These are phyloP conservation scores for Geranium rotundifolium DNA, from an alignment of 345 rosid genomes.

Conservation along the genomic window DNA sequence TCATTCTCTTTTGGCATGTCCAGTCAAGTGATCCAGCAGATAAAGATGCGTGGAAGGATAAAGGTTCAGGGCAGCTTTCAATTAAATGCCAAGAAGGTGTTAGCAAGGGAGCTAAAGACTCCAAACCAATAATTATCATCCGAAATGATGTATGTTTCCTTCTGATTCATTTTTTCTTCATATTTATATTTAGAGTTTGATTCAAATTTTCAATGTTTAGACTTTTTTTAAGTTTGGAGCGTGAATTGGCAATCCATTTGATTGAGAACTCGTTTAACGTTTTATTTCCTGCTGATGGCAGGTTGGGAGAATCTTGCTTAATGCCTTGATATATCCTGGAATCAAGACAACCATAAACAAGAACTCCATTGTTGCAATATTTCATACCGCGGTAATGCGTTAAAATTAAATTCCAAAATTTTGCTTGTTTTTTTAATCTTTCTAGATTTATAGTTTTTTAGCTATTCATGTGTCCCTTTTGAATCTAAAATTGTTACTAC, in stretches of 20 bases:
- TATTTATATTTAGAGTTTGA: too few relatives aligned
- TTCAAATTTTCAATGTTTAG: neutral
- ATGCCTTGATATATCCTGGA: conserved; percentile 79
- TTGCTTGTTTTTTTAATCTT: too few relatives aligned
- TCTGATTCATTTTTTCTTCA: neutral
- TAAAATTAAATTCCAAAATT: neutral
- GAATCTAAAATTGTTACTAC: too few relatives aligned
- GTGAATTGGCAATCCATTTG: neutral
- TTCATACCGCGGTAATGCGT: conserved; percentile 67
- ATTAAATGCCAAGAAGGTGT: conserved; percentile 83
- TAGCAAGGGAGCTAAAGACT: conserved; percentile 76
- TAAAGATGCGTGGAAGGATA: conserved; percentile 88
- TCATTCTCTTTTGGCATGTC: conserved; percentile 11
- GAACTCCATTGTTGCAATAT: conserved; percentile 83
- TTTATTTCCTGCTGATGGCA: conserved; percentile 17
- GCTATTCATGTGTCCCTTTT: neutral
- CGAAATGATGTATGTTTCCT: conserved; percentile 66
- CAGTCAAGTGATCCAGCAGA: conserved; percentile 75
- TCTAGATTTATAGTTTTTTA: too few relatives aligned
- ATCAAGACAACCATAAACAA: conserved; percentile 68
- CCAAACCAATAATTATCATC: conserved; percentile 71
- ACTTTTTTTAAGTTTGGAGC: neutral
- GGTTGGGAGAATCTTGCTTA: conserved; percentile 83
- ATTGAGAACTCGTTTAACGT: neutral
- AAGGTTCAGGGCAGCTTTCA: conserved; percentile 80